Percentiles rank a stretch among this genome's conserved stretches.
These are phyloP conservation scores for Ganoderma lucidum DNA, from an alignment of 1,284 basidiomycete species.

Conservation along the genomic window DNA sequence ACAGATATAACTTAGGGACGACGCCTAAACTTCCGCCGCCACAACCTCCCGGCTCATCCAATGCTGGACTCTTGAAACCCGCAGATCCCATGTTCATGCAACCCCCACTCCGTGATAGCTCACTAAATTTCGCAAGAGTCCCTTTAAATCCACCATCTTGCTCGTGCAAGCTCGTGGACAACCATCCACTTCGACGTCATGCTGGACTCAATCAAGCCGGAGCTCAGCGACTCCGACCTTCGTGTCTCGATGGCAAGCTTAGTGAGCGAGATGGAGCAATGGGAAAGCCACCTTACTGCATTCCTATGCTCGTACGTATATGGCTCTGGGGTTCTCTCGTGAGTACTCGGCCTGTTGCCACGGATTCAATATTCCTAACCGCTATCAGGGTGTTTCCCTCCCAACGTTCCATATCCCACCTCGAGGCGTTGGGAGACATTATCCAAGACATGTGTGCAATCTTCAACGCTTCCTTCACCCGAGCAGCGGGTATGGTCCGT, in stretches of 20 bases:
- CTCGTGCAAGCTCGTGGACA: neutral
- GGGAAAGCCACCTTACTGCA: neutral
- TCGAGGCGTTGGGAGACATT: neutral
- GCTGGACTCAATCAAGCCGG: neutral
- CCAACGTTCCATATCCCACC: neutral
- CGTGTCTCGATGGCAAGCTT: neutral
- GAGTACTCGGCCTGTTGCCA: neutral
- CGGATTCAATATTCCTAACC: neutral
- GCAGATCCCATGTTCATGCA: too few relatives aligned
- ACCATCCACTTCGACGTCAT: neutral
- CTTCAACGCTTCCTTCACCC: neutral
- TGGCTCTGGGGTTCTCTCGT: neutral
- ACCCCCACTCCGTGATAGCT: too few relatives aligned
- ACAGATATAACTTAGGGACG: neutral
- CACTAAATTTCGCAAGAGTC: too few relatives aligned
- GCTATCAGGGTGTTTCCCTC: neutral
- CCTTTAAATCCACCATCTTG: too few relatives aligned
- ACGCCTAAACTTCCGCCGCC: neutral
- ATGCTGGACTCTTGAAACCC: too few relatives aligned
- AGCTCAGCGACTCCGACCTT: neutral
- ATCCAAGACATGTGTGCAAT: neutral
- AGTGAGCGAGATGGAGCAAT: neutral
- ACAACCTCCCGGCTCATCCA: too few relatives aligned
- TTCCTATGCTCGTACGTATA: neutral
- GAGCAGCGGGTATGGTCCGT: neutral